phyloP scores from a whole-genome alignment of 192 early-diverging fungal genomes.

The Backusella australiensis region DNA sequence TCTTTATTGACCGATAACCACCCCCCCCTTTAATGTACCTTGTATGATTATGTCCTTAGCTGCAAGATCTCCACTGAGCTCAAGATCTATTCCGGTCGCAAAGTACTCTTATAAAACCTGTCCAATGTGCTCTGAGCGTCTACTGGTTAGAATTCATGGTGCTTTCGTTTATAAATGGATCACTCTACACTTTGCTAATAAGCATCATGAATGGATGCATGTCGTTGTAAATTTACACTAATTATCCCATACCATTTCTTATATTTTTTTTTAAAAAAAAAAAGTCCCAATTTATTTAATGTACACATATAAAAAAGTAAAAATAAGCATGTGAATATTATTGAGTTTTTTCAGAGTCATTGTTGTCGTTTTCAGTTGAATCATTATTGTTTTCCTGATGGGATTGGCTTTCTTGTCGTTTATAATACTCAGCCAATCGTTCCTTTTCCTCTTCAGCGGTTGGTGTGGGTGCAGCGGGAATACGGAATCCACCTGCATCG shows the following conservation, averaged over 20 bases:
- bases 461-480: slow-evolving; percentile 8
- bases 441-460: slow-evolving; percentile 33
- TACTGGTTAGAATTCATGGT: slow-evolving; percentile 35
- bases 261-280: neutral
- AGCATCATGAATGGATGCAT: slow-evolving; percentile 34
- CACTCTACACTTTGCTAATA: slow-evolving; percentile 29
- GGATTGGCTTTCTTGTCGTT: slow-evolving; percentile 9
- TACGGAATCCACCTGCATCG: slow-evolving; percentile 31
- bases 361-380: neutral
- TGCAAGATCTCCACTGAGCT: neutral
- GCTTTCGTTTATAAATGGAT: slow-evolving; percentile 39
- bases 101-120: slow-evolving; percentile 34
- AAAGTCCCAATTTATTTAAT: neutral
- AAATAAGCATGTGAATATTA: neutral
- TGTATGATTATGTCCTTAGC: neutral
- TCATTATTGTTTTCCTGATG: neutral
- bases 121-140: slow-evolving; percentile 30
- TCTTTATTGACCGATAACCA: neutral
- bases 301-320: neutral
- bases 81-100: neutral
- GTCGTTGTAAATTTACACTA: slow-evolving; percentile 35
- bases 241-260: neutral
- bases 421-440: slow-evolving; percentile 23
- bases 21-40: neutral
- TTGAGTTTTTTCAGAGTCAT: neutral